Evolutionary conservation across 768 basidiomycete genomes (phyloP).

Genomic region (Boletus reticulatus): DNA sequence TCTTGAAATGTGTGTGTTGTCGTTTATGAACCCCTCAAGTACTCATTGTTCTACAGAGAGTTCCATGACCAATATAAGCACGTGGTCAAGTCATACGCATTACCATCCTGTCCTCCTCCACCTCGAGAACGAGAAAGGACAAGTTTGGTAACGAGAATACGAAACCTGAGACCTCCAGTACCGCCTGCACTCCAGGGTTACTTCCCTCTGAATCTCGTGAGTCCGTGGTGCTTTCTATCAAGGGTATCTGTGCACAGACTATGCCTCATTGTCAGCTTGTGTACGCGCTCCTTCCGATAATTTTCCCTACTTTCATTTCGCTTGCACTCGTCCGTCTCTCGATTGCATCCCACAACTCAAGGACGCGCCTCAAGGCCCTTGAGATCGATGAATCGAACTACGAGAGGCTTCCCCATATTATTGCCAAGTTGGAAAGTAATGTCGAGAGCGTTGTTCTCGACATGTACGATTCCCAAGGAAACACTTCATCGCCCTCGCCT

Average conservation of each 20-base stretch:
- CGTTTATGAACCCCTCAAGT: conserved; percentile 1
- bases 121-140: conserved; percentile 38
- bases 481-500: conserved; percentile 14
- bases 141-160: conserved; percentile 45
- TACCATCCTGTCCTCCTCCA: conserved; percentile 45
- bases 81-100: conserved; percentile 51
- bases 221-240: conserved; percentile 20
- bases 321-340: conserved; percentile 56
- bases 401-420: conserved; percentile 52
- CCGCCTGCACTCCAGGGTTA: conserved; percentile 57
- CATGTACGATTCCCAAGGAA: conserved; percentile 40
- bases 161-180: conserved; percentile 42
- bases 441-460: conserved; percentile 64
- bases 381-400: conserved; percentile 52
- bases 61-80: conserved; percentile 55
- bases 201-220: conserved; percentile 73
- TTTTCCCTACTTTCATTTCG: conserved; percentile 59
- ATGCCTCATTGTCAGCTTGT: conserved; percentile 40
- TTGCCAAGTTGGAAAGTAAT: conserved; percentile 57
- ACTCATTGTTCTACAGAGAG: conserved; percentile 38
- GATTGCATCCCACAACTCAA: conserved; percentile 57
- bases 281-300: conserved; percentile 56
- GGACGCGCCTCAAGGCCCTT: conserved; percentile 59
- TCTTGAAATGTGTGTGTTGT: conserved; percentile 53
- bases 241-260: not conserved